phyloP scores from a whole-genome alignment of 2,329 filamentous ascomycete genomes.

The Neonectria neomacrospora region DNA sequence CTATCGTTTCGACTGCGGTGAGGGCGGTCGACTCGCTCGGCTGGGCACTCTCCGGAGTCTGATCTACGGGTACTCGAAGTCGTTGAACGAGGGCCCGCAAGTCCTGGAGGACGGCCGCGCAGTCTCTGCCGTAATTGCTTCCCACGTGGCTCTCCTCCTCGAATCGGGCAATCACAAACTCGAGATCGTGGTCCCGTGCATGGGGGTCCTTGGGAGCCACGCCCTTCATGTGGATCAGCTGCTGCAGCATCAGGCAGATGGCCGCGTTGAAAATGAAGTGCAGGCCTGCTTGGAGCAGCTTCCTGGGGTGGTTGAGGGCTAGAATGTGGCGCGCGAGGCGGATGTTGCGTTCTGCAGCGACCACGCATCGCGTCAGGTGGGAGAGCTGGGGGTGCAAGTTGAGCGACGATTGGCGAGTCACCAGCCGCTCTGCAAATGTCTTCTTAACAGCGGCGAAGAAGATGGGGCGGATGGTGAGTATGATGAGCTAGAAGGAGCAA shows the following conservation, averaged over 20 bases:
- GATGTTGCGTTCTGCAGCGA: conserved; percentile 59
- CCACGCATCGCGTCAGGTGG: conserved; percentile 53
- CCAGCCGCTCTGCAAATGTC: conserved; percentile 55
- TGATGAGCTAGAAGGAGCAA: conserved; percentile 50
- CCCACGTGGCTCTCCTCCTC: conserved; percentile 52
- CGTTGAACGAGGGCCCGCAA: conserved; percentile 51
- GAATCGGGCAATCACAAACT: conserved; percentile 56
- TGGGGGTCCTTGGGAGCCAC: conserved; percentile 40
- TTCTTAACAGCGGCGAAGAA: conserved; percentile 61
- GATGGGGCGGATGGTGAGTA: conserved; percentile 60
- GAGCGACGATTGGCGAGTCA: conserved; percentile 43
- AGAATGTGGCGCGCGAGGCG: conserved; percentile 55
- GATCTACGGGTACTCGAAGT: conserved; percentile 43
- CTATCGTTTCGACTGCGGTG: conserved; percentile 34
- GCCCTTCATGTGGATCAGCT: conserved; percentile 52
- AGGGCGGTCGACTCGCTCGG: conserved; percentile 25
- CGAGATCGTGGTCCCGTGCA: conserved; percentile 47
- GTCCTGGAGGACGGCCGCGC: conserved; percentile 53
- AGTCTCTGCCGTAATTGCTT: conserved; percentile 53
- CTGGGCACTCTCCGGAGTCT: conserved; percentile 15
- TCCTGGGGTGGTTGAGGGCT: conserved; percentile 50
- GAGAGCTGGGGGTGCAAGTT: conserved; percentile 40
- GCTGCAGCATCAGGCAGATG: conserved; percentile 59
- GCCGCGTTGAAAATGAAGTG: conserved; percentile 64
- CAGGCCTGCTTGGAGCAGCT: conserved; percentile 57